A percentile compares a stretch with the other conserved stretches of the same genome.
These are phyloP conservation scores for Dunaliella salina DNA, from an alignment of 163 green algal genomes.

Conservation along the genomic window DNA sequence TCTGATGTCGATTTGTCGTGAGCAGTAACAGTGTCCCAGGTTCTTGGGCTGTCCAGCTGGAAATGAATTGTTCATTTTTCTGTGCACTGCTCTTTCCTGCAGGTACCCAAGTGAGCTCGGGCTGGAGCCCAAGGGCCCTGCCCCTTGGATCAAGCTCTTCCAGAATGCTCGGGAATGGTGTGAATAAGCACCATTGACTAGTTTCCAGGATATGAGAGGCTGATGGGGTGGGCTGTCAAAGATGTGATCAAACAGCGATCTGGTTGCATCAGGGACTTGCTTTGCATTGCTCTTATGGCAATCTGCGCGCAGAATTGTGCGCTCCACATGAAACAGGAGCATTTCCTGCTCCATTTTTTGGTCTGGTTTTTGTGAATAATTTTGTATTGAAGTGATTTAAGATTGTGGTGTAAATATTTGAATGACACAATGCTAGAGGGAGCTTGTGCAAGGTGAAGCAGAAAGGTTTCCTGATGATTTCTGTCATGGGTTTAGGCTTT, in stretches of 20 bases:
- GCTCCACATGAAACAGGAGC: not conserved
- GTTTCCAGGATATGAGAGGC: not conserved
- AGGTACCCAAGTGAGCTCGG: constrained; percentile 42
- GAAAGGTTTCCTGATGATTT: too few relatives aligned
- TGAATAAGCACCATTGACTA: constrained; percentile 9
- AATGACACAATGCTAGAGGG: too few relatives aligned
- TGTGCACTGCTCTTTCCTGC: not conserved
- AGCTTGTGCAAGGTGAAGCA: too few relatives aligned
- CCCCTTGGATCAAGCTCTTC: constrained; percentile 94
- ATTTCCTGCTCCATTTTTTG: not conserved
- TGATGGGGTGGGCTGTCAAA: not conserved
- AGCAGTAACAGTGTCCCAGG: too few relatives aligned
- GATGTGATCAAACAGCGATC: not conserved
- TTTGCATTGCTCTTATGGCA: not conserved
- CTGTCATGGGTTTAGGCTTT: too few relatives aligned
- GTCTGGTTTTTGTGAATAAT: not conserved
- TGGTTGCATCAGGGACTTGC: not conserved
- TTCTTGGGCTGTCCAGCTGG: too few relatives aligned
- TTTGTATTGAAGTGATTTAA: too few relatives aligned
- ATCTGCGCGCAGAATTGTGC: not conserved
- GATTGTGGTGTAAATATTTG: too few relatives aligned
- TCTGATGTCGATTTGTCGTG: constrained; percentile 1
- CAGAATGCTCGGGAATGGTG: constrained; percentile 89
- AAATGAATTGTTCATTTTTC: too few relatives aligned
- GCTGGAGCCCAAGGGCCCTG: constrained; percentile 67